Evolutionary conservation across 306 rosid species (phyloP).

Genomic region (barrel medic (Medicago truncatula)): MtrunA17r5.0-ANR NC_053042.1:4447501-4448000

Average conservation of each 20-base stretch:
- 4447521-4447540: constrained; percentile 9
- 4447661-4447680: neutral
- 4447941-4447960: constrained; percentile 28
- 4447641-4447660: neutral
- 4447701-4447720: neutral
- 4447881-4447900: constrained; percentile 13
- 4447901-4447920: constrained; percentile 5
- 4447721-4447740: neutral
- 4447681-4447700: neutral
- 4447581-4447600: neutral
- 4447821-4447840: neutral
- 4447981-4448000: constrained; percentile 15
- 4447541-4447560: neutral
- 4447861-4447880: neutral
- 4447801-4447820: neutral
- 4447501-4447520: constrained; percentile 16
- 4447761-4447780: neutral
- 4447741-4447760: neutral
- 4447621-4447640: neutral
- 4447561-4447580: no score
- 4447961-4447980: constrained; percentile 35
- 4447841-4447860: neutral
- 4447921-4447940: constrained; percentile 1
- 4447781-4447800: constrained; percentile 20
- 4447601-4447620: neutral